Conservation (phyloP, 495 filamentous ascomycete species). For the Choiromyces venosus region DNA sequence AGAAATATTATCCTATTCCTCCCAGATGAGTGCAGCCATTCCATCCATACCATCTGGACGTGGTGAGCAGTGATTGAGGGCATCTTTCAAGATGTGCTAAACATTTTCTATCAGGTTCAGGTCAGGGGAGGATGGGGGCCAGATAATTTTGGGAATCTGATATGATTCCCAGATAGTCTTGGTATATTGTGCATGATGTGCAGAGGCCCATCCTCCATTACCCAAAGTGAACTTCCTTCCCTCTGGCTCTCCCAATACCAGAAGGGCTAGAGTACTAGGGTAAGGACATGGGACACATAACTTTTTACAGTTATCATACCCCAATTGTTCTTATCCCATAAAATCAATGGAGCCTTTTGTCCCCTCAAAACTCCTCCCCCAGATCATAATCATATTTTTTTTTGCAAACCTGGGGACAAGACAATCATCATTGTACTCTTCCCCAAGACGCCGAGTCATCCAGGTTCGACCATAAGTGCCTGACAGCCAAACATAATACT, state of each 20-base stretch:
- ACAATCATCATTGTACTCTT: conserved; percentile 5
- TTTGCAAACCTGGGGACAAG: not conserved
- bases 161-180: not conserved
- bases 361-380: conserved; percentile 6
- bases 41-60: too few relatives aligned
- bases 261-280: too few relatives aligned
- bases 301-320: too few relatives aligned
- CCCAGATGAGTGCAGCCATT: not conserved
- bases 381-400: too few relatives aligned
- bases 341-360: not conserved
- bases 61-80: conserved; percentile 5
- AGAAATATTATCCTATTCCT: conserved; percentile 16
- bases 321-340: conserved; percentile 13
- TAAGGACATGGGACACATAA: too few relatives aligned
- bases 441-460: not conserved
- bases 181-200: not conserved
- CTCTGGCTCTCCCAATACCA: too few relatives aligned
- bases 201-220: conserved; percentile 13
- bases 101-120: conserved; percentile 25
- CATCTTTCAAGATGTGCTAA: conserved; percentile 19
- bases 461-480: conserved; percentile 7
- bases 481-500: too few relatives aligned
- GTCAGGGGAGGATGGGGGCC: too few relatives aligned
- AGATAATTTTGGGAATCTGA: too few relatives aligned
- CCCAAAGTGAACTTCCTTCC: too few relatives aligned